These are phyloP conservation scores for Exsudoporus floridanus DNA, from an alignment of 1,284 basidiomycete genomes.

Conservation along the genomic window DNA sequence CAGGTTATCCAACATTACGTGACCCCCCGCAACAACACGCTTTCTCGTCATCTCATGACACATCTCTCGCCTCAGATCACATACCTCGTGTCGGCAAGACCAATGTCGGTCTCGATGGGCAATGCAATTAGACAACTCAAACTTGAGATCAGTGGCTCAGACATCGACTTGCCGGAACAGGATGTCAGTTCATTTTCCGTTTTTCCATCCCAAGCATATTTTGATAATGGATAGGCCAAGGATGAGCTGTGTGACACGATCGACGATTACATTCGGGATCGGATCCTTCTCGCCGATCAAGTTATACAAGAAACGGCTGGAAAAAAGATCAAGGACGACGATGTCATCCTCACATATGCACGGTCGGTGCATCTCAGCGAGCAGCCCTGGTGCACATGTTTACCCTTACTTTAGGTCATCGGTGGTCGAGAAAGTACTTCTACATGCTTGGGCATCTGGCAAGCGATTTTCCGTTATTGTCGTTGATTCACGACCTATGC, in stretches of 20 bases:
- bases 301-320: slow-evolving; percentile 89
- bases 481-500: slow-evolving; percentile 91
- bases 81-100: slow-evolving; percentile 82
- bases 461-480: slow-evolving; percentile 88
- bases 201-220: neutral
- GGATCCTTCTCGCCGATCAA: slow-evolving; percentile 91
- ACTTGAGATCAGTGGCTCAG: slow-evolving; percentile 90
- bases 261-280: slow-evolving; percentile 91
- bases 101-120: slow-evolving; percentile 94
- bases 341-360: slow-evolving; percentile 92
- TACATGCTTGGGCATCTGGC: slow-evolving; percentile 73
- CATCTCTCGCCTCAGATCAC: slow-evolving; percentile 90
- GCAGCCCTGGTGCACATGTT: slow-evolving; percentile 6
- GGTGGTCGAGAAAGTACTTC: slow-evolving; percentile 87
- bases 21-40: slow-evolving; percentile 79
- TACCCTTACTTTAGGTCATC: slow-evolving; percentile 67
- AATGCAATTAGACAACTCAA: slow-evolving; percentile 95
- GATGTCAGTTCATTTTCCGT: slow-evolving; percentile 58
- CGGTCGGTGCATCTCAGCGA: slow-evolving; percentile 48
- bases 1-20: slow-evolving; percentile 87
- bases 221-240: slow-evolving; percentile 67
- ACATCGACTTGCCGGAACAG: slow-evolving; percentile 90
- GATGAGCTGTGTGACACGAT: slow-evolving; percentile 82
- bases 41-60: slow-evolving; percentile 84
- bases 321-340: slow-evolving; percentile 92